phyloP scores from a whole-genome alignment of 2,329 filamentous ascomycete species.

The Fusarium nisikadoi region DNA sequence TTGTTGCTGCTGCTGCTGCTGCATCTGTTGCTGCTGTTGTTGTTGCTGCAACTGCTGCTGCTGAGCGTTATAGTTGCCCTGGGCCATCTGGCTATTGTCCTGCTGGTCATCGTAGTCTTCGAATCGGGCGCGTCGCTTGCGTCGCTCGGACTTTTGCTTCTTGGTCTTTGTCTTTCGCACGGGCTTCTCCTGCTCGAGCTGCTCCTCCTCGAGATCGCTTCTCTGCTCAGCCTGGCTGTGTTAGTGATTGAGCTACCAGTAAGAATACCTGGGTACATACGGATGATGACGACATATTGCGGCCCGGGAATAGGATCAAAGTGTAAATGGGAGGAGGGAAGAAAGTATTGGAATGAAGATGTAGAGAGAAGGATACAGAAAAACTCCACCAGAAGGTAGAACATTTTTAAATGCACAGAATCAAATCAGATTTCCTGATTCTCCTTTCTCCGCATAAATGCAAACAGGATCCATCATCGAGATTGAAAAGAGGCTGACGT shows the following conservation, averaged over 20 bases:
- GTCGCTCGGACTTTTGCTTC: slow-evolving; percentile 34
- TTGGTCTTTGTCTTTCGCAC: slow-evolving; percentile 34
- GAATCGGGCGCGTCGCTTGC: slow-evolving; percentile 32
- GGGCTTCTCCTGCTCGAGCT: slow-evolving; percentile 32
- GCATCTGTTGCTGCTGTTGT: slow-evolving; percentile 27
- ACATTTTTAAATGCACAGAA: slow-evolving; percentile 15
- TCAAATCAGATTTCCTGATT: slow-evolving; percentile 10
- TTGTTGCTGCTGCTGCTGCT: slow-evolving; percentile 26
- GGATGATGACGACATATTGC: slow-evolving; percentile 30
- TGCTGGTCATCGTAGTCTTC: slow-evolving; percentile 30
- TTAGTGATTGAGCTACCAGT: background rate
- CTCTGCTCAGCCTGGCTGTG: slow-evolving; percentile 18
- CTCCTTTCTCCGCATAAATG: background rate
- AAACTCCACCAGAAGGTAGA: slow-evolving; percentile 15
- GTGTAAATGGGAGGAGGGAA: background rate
- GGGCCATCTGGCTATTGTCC: slow-evolving; percentile 28
- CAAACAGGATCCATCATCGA: slow-evolving; percentile 22
- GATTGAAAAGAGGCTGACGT: slow-evolving; percentile 25
- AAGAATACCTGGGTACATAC: background rate
- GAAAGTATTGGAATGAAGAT: background rate
- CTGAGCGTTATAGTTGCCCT: slow-evolving; percentile 25
- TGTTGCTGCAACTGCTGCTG: slow-evolving; percentile 33
- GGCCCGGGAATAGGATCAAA: slow-evolving; percentile 4
- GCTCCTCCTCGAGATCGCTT: slow-evolving; percentile 33
- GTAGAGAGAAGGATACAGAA: slow-evolving; percentile 26